These are phyloP conservation scores for Papilionanthe hybrid DNA, from an alignment of 116 monocot genomes.

Conservation along the genomic window DNA sequence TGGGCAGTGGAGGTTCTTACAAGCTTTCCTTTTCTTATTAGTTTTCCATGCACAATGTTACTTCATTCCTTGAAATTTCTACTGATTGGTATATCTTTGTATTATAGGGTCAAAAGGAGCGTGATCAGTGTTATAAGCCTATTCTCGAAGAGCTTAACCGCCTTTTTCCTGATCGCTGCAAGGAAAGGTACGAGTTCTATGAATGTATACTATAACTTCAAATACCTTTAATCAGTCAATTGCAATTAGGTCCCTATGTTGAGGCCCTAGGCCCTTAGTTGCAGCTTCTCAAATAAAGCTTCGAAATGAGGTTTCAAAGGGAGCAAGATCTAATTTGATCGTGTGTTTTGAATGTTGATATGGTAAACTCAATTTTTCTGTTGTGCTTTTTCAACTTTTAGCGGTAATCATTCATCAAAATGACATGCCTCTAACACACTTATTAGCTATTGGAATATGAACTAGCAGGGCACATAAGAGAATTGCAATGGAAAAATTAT, in stretches of 20 bases:
- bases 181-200: constrained; percentile 38
- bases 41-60: not conserved
- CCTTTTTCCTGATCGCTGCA: constrained; percentile 57
- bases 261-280: not conserved
- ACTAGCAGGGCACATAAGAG: no score
- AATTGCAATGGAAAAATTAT: no score
- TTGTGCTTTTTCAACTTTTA: no score
- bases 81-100: constrained; percentile 8
- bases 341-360: not conserved
- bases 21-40: not conserved
- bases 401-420: no score
- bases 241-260: not conserved
- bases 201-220: not conserved
- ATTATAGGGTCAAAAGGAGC: constrained; percentile 78
- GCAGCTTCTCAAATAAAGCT: not conserved
- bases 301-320: not conserved
- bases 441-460: no score
- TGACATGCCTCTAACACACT: no score
- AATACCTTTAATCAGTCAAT: not conserved
- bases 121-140: constrained; percentile 93
- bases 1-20: constrained; percentile 78
- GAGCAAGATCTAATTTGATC: not conserved
- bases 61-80: constrained; percentile 2
- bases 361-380: not conserved
- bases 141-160: constrained; percentile 81